Conservation (phyloP, 2,329 filamentous ascomycete species). For the Exophiala sp. region DNA sequence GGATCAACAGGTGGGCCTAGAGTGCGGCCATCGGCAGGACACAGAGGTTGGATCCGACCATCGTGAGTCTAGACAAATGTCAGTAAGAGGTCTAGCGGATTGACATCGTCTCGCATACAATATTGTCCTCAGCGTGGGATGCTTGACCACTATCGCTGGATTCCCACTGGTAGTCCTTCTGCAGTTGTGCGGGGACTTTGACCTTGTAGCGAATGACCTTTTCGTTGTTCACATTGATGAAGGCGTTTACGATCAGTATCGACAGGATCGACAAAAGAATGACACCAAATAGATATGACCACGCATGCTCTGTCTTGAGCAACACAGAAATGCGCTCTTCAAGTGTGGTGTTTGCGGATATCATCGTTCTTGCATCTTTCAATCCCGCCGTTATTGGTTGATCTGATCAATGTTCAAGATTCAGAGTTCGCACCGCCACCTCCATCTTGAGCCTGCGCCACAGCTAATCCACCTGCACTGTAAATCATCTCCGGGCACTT, state of each 20-base stretch:
- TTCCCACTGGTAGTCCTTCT: slow-evolving; percentile 8
- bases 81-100: neutral
- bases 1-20: slow-evolving; percentile 63
- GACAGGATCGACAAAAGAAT: neutral
- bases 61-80: slow-evolving; percentile 10
- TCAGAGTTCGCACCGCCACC: slow-evolving; percentile 7
- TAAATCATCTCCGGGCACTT: no score
- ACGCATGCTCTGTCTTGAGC: neutral
- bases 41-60: slow-evolving; percentile 36
- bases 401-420: no score
- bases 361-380: neutral
- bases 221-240: slow-evolving; percentile 8
- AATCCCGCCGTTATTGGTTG: no score
- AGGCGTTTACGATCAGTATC: neutral
- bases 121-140: neutral
- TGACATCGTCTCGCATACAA: neutral
- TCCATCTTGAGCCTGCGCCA: neutral
- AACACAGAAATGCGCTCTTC: neutral
- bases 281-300: neutral
- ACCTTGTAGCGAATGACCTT: slow-evolving; percentile 11
- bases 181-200: slow-evolving; percentile 16
- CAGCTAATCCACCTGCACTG: neutral
- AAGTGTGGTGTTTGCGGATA: neutral
- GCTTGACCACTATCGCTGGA: neutral
- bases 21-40: slow-evolving; percentile 81